Evolutionary conservation across 129 eudicot species (phyloP), one percentile per base, ranked within the genome.

Genomic region (Heracleum sosnowskyi): DNA sequence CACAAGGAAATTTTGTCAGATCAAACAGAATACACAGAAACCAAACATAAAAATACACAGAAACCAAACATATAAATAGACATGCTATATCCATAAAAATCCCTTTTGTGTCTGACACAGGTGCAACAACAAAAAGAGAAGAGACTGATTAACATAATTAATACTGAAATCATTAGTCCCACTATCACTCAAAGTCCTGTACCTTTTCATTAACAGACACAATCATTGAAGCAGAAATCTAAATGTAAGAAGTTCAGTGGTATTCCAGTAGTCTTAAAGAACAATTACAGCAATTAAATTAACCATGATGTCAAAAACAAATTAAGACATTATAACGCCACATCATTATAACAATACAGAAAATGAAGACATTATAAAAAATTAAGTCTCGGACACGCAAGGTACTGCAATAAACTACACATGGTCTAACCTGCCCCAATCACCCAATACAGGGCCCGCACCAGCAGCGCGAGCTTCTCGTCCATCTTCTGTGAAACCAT

Each of bases 401-500:
- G 16, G 62, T 74, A 46, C 60, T 36, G 31, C 39, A 29, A 26
- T 35, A 26, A 74, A 29, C 20, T 15, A 22, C 66, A 34, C 6
- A 51, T n/a, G 70, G 13, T 49, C 31, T 76, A 79, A 93, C 98
- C 98, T 93, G 76, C 97, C 97, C 97, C 98, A 93, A 75, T n/a
- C n/a, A n/a, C n/a, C n/a, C n/a, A n/a, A n/a, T n/a, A n/a, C n/a
- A n/a, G n/a, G n/a, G n/a, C n/a, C 98, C 10, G 90, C 98, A 82
- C 98, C 97, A 69, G 92, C 92, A n/a, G n/a, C n/a, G n/a, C n/a
- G n/a, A n/a, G n/a, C n/a, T n/a, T n/a, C n/a, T n/a, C n/a, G n/a
- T n/a, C n/a, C n/a, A n/a, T n/a, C n/a, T n/a, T n/a, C n/a, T n/a
- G n/a, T n/a, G n/a, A n/a, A n/a, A n/a, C n/a, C n/a, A n/a, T n/a